Percentiles rank a stretch among this genome's conserved stretches.
phyloP scores from a whole-genome alignment of 139 green algal species.

The Asterochloris erici region DNA sequence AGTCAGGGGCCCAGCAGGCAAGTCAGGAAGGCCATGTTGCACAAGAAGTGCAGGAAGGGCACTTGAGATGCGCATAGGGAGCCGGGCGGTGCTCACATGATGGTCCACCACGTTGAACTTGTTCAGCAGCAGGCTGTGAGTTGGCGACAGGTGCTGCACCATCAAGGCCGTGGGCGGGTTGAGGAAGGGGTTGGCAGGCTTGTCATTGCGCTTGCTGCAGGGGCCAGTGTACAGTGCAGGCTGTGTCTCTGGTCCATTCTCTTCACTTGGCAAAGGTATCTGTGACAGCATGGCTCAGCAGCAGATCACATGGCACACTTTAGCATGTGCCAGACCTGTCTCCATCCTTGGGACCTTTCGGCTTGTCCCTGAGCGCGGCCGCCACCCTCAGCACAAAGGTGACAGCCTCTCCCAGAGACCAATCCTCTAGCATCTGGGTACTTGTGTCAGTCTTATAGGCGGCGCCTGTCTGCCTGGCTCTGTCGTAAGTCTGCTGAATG shows the following conservation, averaged over 20 bases:
- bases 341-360: slow-evolving; percentile 37
- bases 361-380: slow-evolving; percentile 59
- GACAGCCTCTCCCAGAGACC: slow-evolving; percentile 5
- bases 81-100: slow-evolving; percentile 16
- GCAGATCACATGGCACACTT: neutral
- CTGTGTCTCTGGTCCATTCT: neutral
- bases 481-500: slow-evolving; percentile 9
- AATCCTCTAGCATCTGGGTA: slow-evolving; percentile 16
- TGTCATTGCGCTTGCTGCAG: slow-evolving; percentile 22
- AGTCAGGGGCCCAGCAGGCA: slow-evolving; percentile 19
- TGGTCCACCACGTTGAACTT: slow-evolving; percentile 79
- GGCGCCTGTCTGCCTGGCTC: slow-evolving; percentile 15
- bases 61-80: no score
- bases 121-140: slow-evolving; percentile 75
- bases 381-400: slow-evolving; percentile 65
- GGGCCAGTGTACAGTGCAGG: neutral
- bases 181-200: slow-evolving; percentile 74
- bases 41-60: no score
- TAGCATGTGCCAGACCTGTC: neutral
- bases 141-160: slow-evolving; percentile 58
- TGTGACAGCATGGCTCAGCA: neutral
- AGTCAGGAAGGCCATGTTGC: no score
- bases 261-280: neutral
- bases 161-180: slow-evolving; percentile 72
- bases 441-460: slow-evolving; percentile 30